phyloP scores from a whole-genome alignment of 2,329 filamentous ascomycete genomes.

The Alternaria sp. region DNA sequence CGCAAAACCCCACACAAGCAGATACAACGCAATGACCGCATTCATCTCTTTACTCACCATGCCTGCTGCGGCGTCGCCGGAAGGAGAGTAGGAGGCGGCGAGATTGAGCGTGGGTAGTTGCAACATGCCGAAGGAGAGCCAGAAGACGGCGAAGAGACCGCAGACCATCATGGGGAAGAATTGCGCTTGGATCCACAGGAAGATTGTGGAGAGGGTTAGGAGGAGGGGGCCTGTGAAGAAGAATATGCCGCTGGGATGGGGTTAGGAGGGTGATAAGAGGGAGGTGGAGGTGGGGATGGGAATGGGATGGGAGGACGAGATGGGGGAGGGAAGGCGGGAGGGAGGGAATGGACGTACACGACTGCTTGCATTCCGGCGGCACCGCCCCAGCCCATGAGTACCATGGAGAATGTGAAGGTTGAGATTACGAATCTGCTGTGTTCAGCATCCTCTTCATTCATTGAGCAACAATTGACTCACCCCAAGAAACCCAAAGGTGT shows the following conservation, averaged over 20 bases:
- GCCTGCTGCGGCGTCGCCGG: constrained; percentile 53
- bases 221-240: constrained; percentile 57
- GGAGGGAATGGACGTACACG: constrained; percentile 24
- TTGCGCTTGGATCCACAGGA: constrained; percentile 56
- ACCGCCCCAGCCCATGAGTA: constrained; percentile 50
- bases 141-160: constrained; percentile 58
- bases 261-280: background rate
- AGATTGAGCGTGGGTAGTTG: constrained; percentile 59
- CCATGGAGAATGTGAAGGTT: constrained; percentile 50
- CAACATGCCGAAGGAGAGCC: constrained; percentile 60
- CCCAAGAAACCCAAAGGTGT: constrained; percentile 39
- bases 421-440: constrained; percentile 45
- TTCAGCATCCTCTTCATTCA: background rate
- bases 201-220: constrained; percentile 56
- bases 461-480: constrained; percentile 5
- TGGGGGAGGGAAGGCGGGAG: background rate
- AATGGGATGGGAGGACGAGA: background rate
- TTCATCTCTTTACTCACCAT: constrained; percentile 56
- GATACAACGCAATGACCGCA: constrained; percentile 57
- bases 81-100: constrained; percentile 52
- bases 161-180: constrained; percentile 58
- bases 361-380: constrained; percentile 47
- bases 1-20: constrained; percentile 62
- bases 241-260: constrained; percentile 44
- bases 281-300: no score